Evolutionary conservation across 2,329 filamentous ascomycete genomes (phyloP), one percentile per base, ranked within the genome.

Genomic region (Graphilbum ipis-grandicollis): DNA sequence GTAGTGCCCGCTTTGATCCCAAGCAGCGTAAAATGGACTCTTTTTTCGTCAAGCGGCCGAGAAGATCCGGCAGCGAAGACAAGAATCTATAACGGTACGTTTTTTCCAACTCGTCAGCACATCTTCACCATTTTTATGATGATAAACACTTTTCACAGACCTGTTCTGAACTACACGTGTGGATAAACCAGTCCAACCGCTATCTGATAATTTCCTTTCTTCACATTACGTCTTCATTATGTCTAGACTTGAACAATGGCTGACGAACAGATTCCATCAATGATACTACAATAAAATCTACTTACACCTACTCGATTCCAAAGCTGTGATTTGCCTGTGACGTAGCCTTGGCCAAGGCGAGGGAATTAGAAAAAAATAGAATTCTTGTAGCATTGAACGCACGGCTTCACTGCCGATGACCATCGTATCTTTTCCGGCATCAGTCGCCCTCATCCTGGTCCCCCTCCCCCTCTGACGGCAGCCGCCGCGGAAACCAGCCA

Each of bases 111-210:
- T 8, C 10, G 17, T n/a, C 22, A 9, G 21, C 15, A 9, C 19
- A 40, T 38, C 44, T 33, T 22, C 39, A 32, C 68, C 10, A 26
- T 33, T 41, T 63, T 62, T 52, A 72, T 82, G 79, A 82, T 79
- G 75, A 83, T 62, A 68, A 60, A 51, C 60, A 67, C 63, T 34
- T 62, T 70, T 78, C 78, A 83, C 77, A 83, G 78, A 84, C 78
- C 79, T 84, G 78, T 79, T 78, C 79, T 67, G 75, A 83, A 79
- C 58, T 52, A 53, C 50, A 50, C 46, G 65, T 82, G 76, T 79
- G 66, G 77, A 80, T 67, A 63, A n/a, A 59, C 60, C 72, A 75
- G 73, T 75, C 73, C 78, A 83, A 83, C 76, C 79, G 77, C 78
- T 83, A 74, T 82, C 77, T 82, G 77, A 81, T n/a, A n/a, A n/a